Evolutionary conservation across 2,329 filamentous ascomycete species (phyloP).

Genomic region (Epichloe bromicola): DNA sequence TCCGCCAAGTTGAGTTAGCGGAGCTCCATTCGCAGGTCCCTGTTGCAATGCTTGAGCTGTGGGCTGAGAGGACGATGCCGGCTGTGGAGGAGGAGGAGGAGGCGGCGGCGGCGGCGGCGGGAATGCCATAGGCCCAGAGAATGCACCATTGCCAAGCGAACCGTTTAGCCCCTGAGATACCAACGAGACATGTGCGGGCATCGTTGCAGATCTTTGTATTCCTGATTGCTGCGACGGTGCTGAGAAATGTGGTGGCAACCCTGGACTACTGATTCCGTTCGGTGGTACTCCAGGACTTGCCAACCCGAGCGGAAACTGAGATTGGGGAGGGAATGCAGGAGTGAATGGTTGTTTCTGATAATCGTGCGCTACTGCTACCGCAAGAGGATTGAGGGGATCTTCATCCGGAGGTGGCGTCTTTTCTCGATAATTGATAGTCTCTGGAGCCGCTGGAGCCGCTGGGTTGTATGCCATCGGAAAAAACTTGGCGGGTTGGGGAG

Average conservation of each 20-base stretch:
- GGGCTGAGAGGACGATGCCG: conserved; percentile 7
- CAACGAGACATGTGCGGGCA: conserved; percentile 29
- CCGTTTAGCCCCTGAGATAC: conserved; percentile 13
- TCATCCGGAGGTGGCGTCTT: conserved; percentile 71
- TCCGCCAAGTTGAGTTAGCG: conserved; percentile 36
- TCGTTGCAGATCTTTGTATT: conserved; percentile 34
- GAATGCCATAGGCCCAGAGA: conserved; percentile 31
- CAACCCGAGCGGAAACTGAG: conserved; percentile 28
- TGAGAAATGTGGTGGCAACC: conserved; percentile 29
- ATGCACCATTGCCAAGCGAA: conserved; percentile 22
- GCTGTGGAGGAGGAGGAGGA: neutral
- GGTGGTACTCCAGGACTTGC: conserved; percentile 24
- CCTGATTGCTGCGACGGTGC: conserved; percentile 27
- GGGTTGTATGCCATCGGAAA: conserved; percentile 65
- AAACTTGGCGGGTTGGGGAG: conserved; percentile 30
- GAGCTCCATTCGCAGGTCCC: conserved; percentile 22
- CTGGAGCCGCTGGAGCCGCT: conserved; percentile 62
- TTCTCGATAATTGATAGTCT: conserved; percentile 58
- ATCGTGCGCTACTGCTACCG: conserved; percentile 44
- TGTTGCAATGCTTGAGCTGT: conserved; percentile 16
- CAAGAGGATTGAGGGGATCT: conserved; percentile 43
- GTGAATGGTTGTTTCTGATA: conserved; percentile 40
- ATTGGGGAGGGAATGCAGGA: conserved; percentile 35
- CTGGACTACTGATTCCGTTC: neutral
- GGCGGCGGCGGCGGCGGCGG: conserved; percentile 22